Conservation (phyloP, 2,329 filamentous ascomycete species). For the Didymellaceae sp. region DNA sequence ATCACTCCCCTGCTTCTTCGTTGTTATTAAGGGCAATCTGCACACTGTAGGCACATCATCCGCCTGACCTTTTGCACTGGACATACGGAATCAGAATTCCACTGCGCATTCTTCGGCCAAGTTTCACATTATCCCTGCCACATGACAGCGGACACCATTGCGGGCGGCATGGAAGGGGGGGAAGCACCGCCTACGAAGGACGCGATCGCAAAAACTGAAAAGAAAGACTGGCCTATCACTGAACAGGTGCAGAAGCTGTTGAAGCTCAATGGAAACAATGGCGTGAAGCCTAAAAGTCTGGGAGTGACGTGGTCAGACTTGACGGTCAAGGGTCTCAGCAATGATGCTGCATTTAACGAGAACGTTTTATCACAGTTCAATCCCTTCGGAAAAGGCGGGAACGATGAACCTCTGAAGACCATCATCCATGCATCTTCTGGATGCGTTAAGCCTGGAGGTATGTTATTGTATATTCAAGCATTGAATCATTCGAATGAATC, state of each 20-base stretch:
- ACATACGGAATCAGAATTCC: too few species aligned
- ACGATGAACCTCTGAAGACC: slow-evolving; percentile 59
- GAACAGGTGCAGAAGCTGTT: slow-evolving; percentile 3
- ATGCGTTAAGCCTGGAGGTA: slow-evolving; percentile 64
- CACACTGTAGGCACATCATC: too few species aligned
- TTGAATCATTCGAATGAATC: neutral
- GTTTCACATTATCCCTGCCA: too few species aligned
- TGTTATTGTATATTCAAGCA: neutral
- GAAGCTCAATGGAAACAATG: neutral
- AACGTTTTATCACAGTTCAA: slow-evolving; percentile 59
- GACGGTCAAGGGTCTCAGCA: slow-evolving; percentile 73
- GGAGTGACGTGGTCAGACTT: slow-evolving; percentile 77
- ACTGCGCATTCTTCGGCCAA: too few species aligned
- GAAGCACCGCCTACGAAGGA: neutral
- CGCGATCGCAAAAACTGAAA: too few species aligned
- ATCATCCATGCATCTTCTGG: slow-evolving; percentile 69
- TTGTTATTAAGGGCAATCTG: too few species aligned
- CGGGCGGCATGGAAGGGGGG: too few species aligned
- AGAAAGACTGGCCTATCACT: slow-evolving; percentile 12
- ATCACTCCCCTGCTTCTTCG: too few species aligned
- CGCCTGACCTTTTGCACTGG: too few species aligned
- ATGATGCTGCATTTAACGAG: slow-evolving; percentile 70
- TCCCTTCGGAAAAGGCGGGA: slow-evolving; percentile 55
- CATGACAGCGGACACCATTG: too few species aligned
- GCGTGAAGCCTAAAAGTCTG: slow-evolving; percentile 65